A percentile compares a stretch with the other conserved stretches of the same genome.
Evolutionary conservation across 441 rosid species (phyloP).

Genomic region (Mallotus repandus): DNA sequence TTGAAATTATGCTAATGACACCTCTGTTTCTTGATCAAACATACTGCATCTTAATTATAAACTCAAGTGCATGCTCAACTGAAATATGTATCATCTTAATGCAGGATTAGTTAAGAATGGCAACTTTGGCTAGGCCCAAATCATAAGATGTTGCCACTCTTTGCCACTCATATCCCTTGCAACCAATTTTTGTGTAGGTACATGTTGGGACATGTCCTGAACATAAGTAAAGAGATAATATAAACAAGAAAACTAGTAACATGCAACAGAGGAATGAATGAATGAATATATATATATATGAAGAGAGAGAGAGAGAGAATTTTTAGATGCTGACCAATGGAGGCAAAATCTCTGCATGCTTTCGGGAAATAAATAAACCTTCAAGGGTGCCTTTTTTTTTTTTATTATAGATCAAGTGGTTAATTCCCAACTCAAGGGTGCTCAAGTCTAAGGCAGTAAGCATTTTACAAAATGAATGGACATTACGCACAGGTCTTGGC

Average conservation of each 20-base stretch:
- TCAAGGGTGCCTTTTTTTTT: too few relatives aligned
- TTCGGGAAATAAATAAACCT: slow-evolving; percentile 92
- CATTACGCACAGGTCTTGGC: background rate
- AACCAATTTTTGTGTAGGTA: slow-evolving; percentile 95
- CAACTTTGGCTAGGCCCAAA: slow-evolving; percentile 65
- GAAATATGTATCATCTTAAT: background rate
- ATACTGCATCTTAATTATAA: background rate
- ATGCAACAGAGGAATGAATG: too few relatives aligned
- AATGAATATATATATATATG: too few relatives aligned
- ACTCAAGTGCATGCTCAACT: background rate
- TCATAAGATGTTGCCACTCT: slow-evolving; percentile 81
- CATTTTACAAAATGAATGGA: slow-evolving; percentile 91
- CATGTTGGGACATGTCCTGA: slow-evolving; percentile 97
- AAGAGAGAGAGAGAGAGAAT: too few relatives aligned
- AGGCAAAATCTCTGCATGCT: slow-evolving; percentile 98
- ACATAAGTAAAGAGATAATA: slow-evolving; percentile 19
- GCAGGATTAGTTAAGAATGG: slow-evolving; percentile 75
- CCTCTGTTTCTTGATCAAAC: background rate
- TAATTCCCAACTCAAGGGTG: too few relatives aligned
- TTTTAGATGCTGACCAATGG: slow-evolving; percentile 60
- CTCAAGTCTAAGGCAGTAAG: slow-evolving; percentile 98
- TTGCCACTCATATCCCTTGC: slow-evolving; percentile 83
- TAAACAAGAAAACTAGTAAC: too few relatives aligned
- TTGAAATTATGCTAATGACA: background rate
- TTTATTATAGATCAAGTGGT: too few relatives aligned